phyloP scores from a whole-genome alignment of 2,329 filamentous ascomycete species.

The Orbilia javanica region DNA sequence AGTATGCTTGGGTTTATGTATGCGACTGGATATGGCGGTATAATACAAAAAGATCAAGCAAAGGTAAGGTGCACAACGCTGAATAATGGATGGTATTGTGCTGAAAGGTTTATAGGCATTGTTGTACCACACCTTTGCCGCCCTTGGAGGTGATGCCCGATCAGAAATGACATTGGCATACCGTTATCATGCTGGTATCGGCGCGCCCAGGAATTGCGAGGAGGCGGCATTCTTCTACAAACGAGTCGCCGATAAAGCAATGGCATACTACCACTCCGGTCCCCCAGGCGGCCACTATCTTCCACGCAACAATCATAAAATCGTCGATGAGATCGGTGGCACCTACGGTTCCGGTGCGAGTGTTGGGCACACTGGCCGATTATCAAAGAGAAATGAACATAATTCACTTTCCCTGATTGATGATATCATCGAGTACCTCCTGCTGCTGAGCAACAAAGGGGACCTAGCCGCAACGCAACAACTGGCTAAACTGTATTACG shows the following conservation, averaged over 20 bases:
- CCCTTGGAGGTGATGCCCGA: slow-evolving; percentile 81
- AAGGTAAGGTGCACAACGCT: slow-evolving; percentile 66
- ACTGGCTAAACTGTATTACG: slow-evolving; percentile 87
- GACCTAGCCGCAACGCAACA: slow-evolving; percentile 89
- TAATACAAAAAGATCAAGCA: slow-evolving; percentile 86
- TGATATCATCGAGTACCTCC: slow-evolving; percentile 93
- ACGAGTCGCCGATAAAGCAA: slow-evolving; percentile 90
- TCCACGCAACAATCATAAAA: slow-evolving; percentile 81
- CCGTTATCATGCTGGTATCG: slow-evolving; percentile 85
- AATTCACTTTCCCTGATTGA: slow-evolving; percentile 88
- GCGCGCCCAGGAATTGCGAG: slow-evolving; percentile 86
- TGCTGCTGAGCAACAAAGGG: slow-evolving; percentile 89
- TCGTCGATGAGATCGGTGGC: slow-evolving; percentile 90
- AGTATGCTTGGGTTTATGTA: slow-evolving; percentile 97
- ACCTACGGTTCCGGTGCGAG: slow-evolving; percentile 97
- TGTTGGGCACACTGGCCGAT: slow-evolving; percentile 84
- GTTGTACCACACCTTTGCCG: slow-evolving; percentile 94
- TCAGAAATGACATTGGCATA: slow-evolving; percentile 96
- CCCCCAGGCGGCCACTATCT: slow-evolving; percentile 88
- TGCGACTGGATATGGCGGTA: slow-evolving; percentile 87
- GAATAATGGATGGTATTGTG: neutral
- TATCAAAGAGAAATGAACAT: slow-evolving; percentile 78
- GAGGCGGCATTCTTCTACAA: slow-evolving; percentile 90
- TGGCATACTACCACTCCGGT: slow-evolving; percentile 86
- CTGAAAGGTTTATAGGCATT: slow-evolving; percentile 70